Percentiles rank a stretch among this genome's conserved stretches.
These are phyloP conservation scores for Aphanomyces invadans DNA, from an alignment of 352 stramenopile species.

Conservation along the genomic window DNA sequence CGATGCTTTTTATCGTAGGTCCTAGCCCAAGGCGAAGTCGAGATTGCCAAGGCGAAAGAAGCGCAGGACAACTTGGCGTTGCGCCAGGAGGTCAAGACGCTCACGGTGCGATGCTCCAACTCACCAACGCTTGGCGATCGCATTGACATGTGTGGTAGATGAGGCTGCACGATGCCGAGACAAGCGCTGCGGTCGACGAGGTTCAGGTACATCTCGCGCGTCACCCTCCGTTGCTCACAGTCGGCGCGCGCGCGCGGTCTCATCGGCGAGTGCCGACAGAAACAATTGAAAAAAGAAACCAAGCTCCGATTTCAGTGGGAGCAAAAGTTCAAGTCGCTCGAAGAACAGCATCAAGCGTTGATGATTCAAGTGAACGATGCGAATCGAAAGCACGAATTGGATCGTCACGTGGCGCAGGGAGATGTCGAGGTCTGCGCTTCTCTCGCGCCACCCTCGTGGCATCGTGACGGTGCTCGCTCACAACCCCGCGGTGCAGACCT, in stretches of 20 bases:
- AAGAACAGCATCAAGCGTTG: conserved; percentile 14
- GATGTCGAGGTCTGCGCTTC: background rate
- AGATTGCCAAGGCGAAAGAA: conserved; percentile 6
- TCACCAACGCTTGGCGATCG: background rate
- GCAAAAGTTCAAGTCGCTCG: conserved; percentile 5
- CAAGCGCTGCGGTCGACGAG: background rate
- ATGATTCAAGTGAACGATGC: conserved; percentile 3
- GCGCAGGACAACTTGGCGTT: conserved; percentile 21
- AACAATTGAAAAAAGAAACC: conserved; percentile 4
- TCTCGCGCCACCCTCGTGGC: no score
- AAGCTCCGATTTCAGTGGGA: conserved; percentile 14
- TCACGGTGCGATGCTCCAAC: background rate
- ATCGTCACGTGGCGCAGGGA: background rate
- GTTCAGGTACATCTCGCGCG: background rate
- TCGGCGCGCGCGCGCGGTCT: no score
- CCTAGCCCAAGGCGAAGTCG: conserved; percentile 10
- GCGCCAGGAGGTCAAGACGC: conserved; percentile 13
- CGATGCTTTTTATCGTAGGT: background rate
- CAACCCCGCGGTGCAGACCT: no score
- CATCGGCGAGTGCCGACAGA: no score
- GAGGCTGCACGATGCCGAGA: conserved; percentile 12
- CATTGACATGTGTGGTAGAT: background rate
- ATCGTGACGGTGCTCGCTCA: no score
- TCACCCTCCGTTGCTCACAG: background rate
- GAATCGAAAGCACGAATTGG: conserved; percentile 6